Evolutionary conservation across 768 basidiomycete genomes (phyloP).

Genomic region (Lyophyllum decastes): DNA sequence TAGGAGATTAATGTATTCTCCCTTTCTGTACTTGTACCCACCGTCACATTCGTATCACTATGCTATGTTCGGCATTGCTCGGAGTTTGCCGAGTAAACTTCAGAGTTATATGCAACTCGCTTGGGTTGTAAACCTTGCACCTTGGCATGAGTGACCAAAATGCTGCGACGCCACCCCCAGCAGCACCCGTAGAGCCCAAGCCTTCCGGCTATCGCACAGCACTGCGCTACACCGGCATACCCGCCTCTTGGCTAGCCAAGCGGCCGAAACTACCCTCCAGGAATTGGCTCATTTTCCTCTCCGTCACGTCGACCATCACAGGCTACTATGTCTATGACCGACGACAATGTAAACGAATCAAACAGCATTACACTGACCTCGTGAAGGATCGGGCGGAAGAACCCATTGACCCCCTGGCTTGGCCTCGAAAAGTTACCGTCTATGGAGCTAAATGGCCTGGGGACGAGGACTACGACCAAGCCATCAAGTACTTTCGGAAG

Average conservation of each 20-base stretch:
- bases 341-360: constrained; percentile 73
- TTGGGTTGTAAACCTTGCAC: constrained; percentile 20
- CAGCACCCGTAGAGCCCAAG: constrained; percentile 4
- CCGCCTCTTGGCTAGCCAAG: constrained; percentile 79
- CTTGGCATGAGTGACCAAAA: constrained; percentile 25
- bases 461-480: constrained; percentile 88
- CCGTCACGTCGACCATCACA: constrained; percentile 66
- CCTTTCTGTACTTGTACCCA: constrained; percentile 8
- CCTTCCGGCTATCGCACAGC: constrained; percentile 60
- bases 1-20: constrained; percentile 15
- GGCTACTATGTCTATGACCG: constrained; percentile 89
- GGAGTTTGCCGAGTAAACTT: constrained; percentile 19
- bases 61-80: not conserved
- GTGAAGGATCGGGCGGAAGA: constrained; percentile 79
- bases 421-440: constrained; percentile 80
- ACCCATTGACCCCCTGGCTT: constrained; percentile 61
- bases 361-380: constrained; percentile 73
- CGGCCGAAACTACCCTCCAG: constrained; percentile 86
- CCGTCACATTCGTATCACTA: not conserved
- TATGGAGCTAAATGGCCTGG: constrained; percentile 92
- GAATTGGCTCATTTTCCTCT: constrained; percentile 93
- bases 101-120: not conserved
- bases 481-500: constrained; percentile 88
- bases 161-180: constrained; percentile 21
- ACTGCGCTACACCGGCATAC: constrained; percentile 70